Conservation (phyloP, 225 moss, liverwort and hornwort species). For the Bryum argenteum region DNA sequence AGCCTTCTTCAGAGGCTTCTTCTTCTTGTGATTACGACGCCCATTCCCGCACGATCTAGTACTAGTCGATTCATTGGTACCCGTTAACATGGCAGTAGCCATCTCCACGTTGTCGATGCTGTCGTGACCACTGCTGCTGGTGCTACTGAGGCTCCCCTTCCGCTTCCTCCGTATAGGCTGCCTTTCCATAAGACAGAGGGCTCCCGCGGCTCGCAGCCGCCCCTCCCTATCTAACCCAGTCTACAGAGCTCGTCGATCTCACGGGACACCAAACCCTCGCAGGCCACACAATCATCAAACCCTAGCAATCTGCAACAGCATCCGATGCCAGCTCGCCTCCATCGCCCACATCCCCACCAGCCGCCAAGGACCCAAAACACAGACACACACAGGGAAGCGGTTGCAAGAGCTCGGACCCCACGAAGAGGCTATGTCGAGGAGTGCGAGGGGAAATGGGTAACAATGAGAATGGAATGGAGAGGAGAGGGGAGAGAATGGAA, state of each 20-base stretch:
- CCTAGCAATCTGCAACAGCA: conserved; percentile 37
- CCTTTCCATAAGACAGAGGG: conserved; percentile 71
- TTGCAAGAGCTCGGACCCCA: too few species aligned
- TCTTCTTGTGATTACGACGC: conserved; percentile 44
- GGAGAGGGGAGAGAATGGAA: too few species aligned
- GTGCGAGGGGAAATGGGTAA: too few species aligned
- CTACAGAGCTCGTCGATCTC: conserved; percentile 38
- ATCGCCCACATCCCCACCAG: background rate
- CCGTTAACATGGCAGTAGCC: conserved; percentile 57
- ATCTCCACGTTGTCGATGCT: conserved; percentile 24
- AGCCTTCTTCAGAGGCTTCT: conserved; percentile 42
- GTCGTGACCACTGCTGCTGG: conserved; percentile 9
- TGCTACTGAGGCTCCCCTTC: conserved; percentile 16
- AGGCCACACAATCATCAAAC: conserved; percentile 34
- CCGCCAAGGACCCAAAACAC: too few species aligned
- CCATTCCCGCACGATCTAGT: conserved; percentile 31
- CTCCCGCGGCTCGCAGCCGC: conserved; percentile 61
- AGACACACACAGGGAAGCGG: too few species aligned
- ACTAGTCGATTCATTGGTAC: conserved; percentile 35
- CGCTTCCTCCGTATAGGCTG: conserved; percentile 41
- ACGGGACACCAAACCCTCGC: conserved; percentile 45
- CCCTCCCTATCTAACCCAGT: conserved; percentile 61
- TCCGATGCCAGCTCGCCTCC: background rate
- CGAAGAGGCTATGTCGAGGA: too few species aligned
- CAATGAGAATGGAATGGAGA: too few species aligned